A percentile compares a stretch with the other conserved stretches of the same genome.
phyloP scores from a whole-genome alignment of 768 basidiomycete genomes.

The Termitomyces sp. region DNA sequence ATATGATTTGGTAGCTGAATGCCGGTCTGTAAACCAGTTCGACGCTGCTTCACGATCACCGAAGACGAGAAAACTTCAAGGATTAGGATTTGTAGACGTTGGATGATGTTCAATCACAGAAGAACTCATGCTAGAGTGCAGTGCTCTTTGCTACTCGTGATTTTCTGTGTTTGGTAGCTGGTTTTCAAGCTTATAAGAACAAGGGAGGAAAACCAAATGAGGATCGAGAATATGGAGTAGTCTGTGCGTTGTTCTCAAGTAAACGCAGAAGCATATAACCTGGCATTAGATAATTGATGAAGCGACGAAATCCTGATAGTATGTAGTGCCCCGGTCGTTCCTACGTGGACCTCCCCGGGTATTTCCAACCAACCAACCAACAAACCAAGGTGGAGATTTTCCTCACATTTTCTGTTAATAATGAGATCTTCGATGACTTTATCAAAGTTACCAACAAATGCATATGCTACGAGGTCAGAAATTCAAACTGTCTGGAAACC shows the following conservation, averaged over 20 bases:
- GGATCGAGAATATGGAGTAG: background rate
- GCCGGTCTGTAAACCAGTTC: background rate
- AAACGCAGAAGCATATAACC: background rate
- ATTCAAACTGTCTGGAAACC: background rate
- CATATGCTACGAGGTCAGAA: background rate
- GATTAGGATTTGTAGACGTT: too few species aligned
- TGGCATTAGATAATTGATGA: background rate
- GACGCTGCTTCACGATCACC: background rate
- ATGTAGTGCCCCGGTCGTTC: too few species aligned
- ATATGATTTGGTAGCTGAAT: background rate
- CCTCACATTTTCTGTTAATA: background rate
- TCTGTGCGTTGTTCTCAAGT: background rate
- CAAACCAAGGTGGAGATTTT: background rate
- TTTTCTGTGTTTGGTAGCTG: background rate
- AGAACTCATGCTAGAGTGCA: background rate
- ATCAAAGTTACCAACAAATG: background rate
- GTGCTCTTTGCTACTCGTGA: background rate
- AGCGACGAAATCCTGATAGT: too few species aligned
- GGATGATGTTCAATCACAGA: background rate
- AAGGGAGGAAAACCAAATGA: background rate
- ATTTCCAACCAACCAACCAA: too few species aligned
- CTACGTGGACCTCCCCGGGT: too few species aligned
- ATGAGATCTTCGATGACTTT: background rate
- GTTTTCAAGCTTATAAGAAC: background rate
- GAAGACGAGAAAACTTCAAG: background rate